A percentile compares a stretch with the other conserved stretches of the same genome.
These are phyloP conservation scores for Udeniomyces megalosporus DNA, from an alignment of 768 basidiomycete genomes.

Conservation along the genomic window DNA sequence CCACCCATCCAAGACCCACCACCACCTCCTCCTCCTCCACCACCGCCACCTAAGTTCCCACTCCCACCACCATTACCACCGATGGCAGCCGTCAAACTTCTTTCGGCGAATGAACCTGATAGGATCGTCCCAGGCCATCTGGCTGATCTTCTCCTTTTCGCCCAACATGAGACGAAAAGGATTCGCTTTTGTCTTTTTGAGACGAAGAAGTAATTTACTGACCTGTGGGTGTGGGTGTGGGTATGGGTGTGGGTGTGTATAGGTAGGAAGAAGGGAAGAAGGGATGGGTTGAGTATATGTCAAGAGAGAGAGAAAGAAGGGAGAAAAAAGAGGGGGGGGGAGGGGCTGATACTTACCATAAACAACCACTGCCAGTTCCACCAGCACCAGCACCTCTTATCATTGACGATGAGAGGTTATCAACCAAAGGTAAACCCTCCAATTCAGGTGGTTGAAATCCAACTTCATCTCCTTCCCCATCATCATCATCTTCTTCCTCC, in stretches of 20 bases:
- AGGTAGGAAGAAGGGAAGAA: background rate
- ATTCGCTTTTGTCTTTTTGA: constrained; percentile 13
- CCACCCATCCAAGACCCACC: too few relatives aligned
- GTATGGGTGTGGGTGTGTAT: background rate
- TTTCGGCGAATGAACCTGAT: too few relatives aligned
- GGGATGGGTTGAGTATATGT: background rate
- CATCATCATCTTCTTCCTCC: background rate
- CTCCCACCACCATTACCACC: too few relatives aligned
- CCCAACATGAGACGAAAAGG: constrained; percentile 12
- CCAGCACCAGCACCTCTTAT: background rate
- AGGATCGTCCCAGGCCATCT: too few relatives aligned
- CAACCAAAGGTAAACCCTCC: constrained; percentile 6
- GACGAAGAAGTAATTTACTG: constrained; percentile 17
- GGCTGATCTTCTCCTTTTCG: background rate
- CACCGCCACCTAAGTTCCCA: too few relatives aligned
- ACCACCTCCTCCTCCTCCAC: too few relatives aligned
- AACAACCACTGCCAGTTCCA: background rate
- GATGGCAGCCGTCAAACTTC: too few relatives aligned
- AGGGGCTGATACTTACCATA: background rate
- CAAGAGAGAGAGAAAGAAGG: background rate
- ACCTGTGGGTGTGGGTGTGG: background rate
- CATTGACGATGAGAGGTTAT: background rate
- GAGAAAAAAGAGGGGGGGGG: background rate
- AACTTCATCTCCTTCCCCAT: background rate
- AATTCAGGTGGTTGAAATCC: constrained; percentile 5